Evolutionary conservation across 2,329 filamentous ascomycete species (phyloP).

Genomic region (Xylaria arbuscula): DNA sequence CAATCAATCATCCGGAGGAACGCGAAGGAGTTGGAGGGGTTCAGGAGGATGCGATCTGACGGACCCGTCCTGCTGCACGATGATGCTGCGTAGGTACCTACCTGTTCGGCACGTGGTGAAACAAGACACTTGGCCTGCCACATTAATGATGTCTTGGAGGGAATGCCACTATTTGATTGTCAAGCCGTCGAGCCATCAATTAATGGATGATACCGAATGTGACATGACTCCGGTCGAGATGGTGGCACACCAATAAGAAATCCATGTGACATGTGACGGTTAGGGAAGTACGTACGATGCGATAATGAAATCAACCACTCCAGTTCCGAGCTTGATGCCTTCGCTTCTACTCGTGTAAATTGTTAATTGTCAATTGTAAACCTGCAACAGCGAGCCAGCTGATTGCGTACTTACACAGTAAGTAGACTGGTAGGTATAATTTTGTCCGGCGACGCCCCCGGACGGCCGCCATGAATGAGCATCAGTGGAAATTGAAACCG

Average conservation of each 20-base stretch:
- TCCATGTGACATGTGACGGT: slow-evolving; percentile 14
- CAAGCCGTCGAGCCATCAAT: neutral
- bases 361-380: neutral
- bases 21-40: slow-evolving; percentile 6
- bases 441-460: slow-evolving; percentile 7
- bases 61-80: neutral
- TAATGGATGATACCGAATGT: slow-evolving; percentile 5
- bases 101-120: slow-evolving; percentile 23
- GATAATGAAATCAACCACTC: neutral
- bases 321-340: neutral
- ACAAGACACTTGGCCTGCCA: slow-evolving; percentile 19
- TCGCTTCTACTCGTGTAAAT: neutral
- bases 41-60: slow-evolving; percentile 12
- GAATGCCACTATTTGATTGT: slow-evolving; percentile 10
- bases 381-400: neutral
- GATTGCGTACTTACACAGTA: neutral
- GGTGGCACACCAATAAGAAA: slow-evolving; percentile 7
- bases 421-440: neutral
- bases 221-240: slow-evolving; percentile 1
- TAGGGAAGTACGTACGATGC: neutral
- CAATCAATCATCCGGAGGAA: neutral
- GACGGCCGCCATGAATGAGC: slow-evolving; percentile 8
- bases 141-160: neutral
- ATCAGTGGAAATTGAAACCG: slow-evolving; percentile 24
- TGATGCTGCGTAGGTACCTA: neutral